Evolutionary conservation across 2,329 filamentous ascomycete species (phyloP), one percentile per base, ranked within the genome.

Genomic region (Colletotrichum caudatum): DNA sequence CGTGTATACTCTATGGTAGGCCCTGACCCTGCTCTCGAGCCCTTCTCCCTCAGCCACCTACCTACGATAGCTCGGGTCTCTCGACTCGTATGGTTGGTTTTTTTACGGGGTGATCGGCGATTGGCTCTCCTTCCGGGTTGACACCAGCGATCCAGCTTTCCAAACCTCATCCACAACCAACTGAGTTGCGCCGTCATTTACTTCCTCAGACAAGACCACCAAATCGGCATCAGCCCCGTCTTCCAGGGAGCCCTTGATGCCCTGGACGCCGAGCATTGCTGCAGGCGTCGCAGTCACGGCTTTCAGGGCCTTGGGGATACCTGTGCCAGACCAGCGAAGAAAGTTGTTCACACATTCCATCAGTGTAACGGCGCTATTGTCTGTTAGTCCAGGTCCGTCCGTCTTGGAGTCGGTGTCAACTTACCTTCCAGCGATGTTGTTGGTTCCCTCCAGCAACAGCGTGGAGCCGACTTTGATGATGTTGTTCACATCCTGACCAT

Each of bases 291-390:
- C 84, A 0, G 94, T 96, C 39, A 95, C 93, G 11, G 92, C 88
- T 74, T 87, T 88, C 57, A 96, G 81, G 1, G 91, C 93, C 77
- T 91, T 87, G 0, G 92, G 89, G 46, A 95, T 86, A 46, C 85
- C 86, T 6, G 89, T 87, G 18, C 91, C 92, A 1, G 91, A 91
- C 91, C 92, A 95, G 70, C 87, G 87, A 75, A 94, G 84, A 79
- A 96, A 95, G 80, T 96, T 96, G 78, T 90, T 92, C 66, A 95
- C 90, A 76, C 94, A 96, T 76, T 95, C 92, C 51, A 95, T 87
- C n/a, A 97, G 85, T 8, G 91, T 91, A 64, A 91, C 90, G 53
- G 90, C 90, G 75, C 89, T 92, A 37, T 35, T 3, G 5, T 3
- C 7, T 18, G 59, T 71, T 46, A 75, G 66, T 70, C 56, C 56